Percentiles rank a stretch among this genome's conserved stretches.
These are phyloP conservation scores for Phaffomyces antillensis DNA, from an alignment of 805 yeast species.

Conservation along the genomic window DNA sequence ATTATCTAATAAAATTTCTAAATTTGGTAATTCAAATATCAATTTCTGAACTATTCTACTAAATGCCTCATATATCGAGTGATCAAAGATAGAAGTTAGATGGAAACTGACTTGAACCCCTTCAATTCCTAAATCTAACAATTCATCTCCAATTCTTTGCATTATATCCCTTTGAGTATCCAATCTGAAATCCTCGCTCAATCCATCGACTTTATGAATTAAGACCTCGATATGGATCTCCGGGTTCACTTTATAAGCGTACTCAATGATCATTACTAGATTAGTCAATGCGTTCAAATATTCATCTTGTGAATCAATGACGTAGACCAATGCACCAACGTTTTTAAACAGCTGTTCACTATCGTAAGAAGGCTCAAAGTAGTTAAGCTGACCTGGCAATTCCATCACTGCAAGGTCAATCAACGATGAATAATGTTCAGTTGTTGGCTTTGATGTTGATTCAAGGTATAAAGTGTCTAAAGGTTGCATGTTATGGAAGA, in stretches of 20 bases:
- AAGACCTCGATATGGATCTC: slow-evolving; percentile 83
- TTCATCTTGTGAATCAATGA: slow-evolving; percentile 93
- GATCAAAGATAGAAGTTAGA: slow-evolving; percentile 90
- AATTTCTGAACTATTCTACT: slow-evolving; percentile 88
- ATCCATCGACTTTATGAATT: slow-evolving; percentile 88
- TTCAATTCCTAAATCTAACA: slow-evolving; percentile 81
- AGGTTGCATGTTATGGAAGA: slow-evolving; percentile 95
- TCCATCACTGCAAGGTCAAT: slow-evolving; percentile 89
- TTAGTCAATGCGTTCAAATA: slow-evolving; percentile 87
- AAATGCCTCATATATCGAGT: slow-evolving; percentile 92
- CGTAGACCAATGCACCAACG: slow-evolving; percentile 88
- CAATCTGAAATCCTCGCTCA: slow-evolving; percentile 85
- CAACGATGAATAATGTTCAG: slow-evolving; percentile 75
- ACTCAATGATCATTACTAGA: slow-evolving; percentile 79
- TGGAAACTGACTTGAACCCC: slow-evolving; percentile 90
- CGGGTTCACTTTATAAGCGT: slow-evolving; percentile 80
- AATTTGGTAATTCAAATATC: slow-evolving; percentile 78
- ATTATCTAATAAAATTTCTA: slow-evolving; percentile 84
- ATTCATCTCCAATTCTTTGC: slow-evolving; percentile 92
- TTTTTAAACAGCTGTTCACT: slow-evolving; percentile 68
- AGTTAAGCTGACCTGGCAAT: slow-evolving; percentile 87
- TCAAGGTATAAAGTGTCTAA: slow-evolving; percentile 86
- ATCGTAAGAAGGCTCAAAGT: slow-evolving; percentile 81
- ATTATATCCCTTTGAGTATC: slow-evolving; percentile 96
- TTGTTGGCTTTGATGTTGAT: slow-evolving; percentile 81